These are phyloP conservation scores for Aspergillus calidoustus DNA, from an alignment of 2,329 filamentous ascomycete species.

Conservation along the genomic window DNA sequence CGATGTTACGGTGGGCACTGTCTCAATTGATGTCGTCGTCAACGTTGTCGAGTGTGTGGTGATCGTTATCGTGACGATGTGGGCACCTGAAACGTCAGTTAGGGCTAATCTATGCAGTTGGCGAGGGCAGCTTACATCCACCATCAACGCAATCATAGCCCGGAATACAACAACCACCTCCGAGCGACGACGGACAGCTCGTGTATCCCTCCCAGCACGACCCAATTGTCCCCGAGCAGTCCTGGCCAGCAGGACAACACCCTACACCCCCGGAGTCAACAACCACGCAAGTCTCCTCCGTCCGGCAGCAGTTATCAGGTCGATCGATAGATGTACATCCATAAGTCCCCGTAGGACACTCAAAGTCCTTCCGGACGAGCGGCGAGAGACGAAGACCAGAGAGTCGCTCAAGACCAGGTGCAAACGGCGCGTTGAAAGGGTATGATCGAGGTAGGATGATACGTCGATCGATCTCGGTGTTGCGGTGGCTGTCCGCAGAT, in stretches of 20 bases:
- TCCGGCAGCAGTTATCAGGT: slow-evolving; percentile 63
- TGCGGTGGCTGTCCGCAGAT: background rate
- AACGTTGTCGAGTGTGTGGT: slow-evolving; percentile 38
- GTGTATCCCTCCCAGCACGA: slow-evolving; percentile 58
- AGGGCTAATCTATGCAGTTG: background rate
- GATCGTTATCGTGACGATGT: slow-evolving; percentile 41
- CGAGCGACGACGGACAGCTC: slow-evolving; percentile 57
- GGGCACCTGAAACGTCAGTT: slow-evolving; percentile 32
- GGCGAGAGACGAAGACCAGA: slow-evolving; percentile 15
- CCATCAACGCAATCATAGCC: slow-evolving; percentile 61
- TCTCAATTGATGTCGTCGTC: slow-evolving; percentile 37
- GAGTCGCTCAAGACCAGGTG: slow-evolving; percentile 5
- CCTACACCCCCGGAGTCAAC: slow-evolving; percentile 60
- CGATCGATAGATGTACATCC: slow-evolving; percentile 60
- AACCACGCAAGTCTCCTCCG: slow-evolving; percentile 57
- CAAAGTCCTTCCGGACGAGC: slow-evolving; percentile 51
- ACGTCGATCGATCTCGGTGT: slow-evolving; percentile 8
- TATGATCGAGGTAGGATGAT: slow-evolving; percentile 21
- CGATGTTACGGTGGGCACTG: slow-evolving; percentile 31
- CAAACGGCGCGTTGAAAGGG: slow-evolving; percentile 18
- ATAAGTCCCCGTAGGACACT: slow-evolving; percentile 61
- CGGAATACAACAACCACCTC: slow-evolving; percentile 66
- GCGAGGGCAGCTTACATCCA: slow-evolving; percentile 53
- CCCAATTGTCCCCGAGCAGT: slow-evolving; percentile 57
- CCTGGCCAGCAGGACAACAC: slow-evolving; percentile 61